Base-by-base conservation (phyloP, 2,329 filamentous ascomycete species). In the Botrytis fabae region DNA sequence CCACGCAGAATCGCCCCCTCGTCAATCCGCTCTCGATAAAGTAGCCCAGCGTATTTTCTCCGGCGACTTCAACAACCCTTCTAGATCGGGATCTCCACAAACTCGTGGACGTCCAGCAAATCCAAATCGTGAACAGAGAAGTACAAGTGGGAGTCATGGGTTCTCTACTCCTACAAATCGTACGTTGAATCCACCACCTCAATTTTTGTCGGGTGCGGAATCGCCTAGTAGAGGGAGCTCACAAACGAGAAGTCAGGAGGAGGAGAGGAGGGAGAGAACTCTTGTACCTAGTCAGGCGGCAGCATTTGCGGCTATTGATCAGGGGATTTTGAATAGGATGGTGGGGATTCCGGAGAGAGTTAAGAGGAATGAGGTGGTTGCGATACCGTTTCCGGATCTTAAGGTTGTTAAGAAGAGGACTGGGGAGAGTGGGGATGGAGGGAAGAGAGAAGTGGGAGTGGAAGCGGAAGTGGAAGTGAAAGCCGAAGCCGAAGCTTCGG, bases 221-320 rank as follows among this genome's bases (percentile, higher is more conserved):
- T 75, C 76, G 14, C 73, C 75, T 14, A 77, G 75, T 35, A 66
- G 77, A 62, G 75, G 73, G 2, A 78, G 75, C 54, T 80, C 79
- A 9, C 72, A 77, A n/a, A 51, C 70, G 35, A 68, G 77, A 4
- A 68, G 25, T 57, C 64, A 40, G 18, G 64, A 68, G 40, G 66
- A 61, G 12, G 40, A 60, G 16, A 7, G 16, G 12, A n/a, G 44
- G 20, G 25, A n/a, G 38, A 69, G 71, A 25, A 75, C 72, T n/a
- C 73, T 79, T 16, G 76, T 75, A 32, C 76, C 77, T 28, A 87
- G 85, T 75, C 88, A 91, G 77, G 83, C 84, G 59, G 87, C 87
- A 14, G 88, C 88, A 0, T 91, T 90, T 80, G 86, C 88, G n/a
- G 89, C 88, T 2, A 84, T 90, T 35, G 89, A 91, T 73, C 89